Percentiles rank a stretch among this genome's conserved stretches.
Conservation (phyloP, 257 asterid genomes). For the Apocynum venetum region DNA sequence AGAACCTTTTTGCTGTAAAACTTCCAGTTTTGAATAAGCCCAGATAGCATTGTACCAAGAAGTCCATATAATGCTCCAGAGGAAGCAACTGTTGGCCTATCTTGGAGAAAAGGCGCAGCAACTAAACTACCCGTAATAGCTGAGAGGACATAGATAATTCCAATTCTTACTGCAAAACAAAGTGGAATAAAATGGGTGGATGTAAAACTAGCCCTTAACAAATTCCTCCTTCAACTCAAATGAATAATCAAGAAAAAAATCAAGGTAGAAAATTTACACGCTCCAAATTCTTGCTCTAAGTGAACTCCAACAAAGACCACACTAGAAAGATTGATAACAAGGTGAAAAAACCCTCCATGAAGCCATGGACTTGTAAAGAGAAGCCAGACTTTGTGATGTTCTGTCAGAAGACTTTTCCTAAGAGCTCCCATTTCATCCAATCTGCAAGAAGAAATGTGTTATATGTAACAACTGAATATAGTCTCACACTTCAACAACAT, state of each 20-base stretch:
- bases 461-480: neutral
- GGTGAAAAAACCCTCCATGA: slow-evolving; percentile 84
- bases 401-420: slow-evolving; percentile 42
- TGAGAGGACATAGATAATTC: slow-evolving; percentile 62
- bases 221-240: neutral
- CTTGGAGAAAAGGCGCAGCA: slow-evolving; percentile 70
- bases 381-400: slow-evolving; percentile 66
- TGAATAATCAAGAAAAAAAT: neutral
- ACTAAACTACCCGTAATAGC: slow-evolving; percentile 60
- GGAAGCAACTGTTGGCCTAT: slow-evolving; percentile 75
- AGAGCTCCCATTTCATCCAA: slow-evolving; percentile 76
- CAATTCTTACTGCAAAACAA: slow-evolving; percentile 56
- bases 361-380: slow-evolving; percentile 70
- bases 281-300: slow-evolving; percentile 89
- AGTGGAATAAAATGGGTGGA: neutral
- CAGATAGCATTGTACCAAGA: slow-evolving; percentile 76
- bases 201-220: neutral
- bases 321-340: slow-evolving; percentile 56
- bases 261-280: slow-evolving; percentile 43
- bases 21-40: slow-evolving; percentile 65
- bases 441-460: slow-evolving; percentile 28
- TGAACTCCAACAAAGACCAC: slow-evolving; percentile 72
- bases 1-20: slow-evolving; percentile 64
- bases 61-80: slow-evolving; percentile 81
- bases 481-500: neutral